These are phyloP conservation scores for Aureobasidium namibiae DNA, from an alignment of 2,329 filamentous ascomycete species.

Conservation along the genomic window DNA sequence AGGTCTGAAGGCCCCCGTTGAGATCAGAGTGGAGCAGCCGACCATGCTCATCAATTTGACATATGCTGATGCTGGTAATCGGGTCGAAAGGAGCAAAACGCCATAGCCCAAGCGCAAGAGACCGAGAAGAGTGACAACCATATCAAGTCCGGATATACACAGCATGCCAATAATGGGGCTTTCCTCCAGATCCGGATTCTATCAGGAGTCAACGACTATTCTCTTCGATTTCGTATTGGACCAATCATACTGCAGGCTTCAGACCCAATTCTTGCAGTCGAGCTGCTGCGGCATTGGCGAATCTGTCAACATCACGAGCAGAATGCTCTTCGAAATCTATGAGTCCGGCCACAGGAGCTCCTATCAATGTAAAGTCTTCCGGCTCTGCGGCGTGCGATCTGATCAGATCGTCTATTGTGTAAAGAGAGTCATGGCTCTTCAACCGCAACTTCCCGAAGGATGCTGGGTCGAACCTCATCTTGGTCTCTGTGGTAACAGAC, in stretches of 20 bases:
- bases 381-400: conserved; percentile 23
- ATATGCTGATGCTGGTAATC: conserved; percentile 45
- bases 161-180: conserved; percentile 41
- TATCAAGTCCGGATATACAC: conserved; percentile 47
- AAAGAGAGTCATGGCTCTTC: conserved; percentile 3
- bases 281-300: conserved; percentile 21
- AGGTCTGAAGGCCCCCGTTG: conserved; percentile 19
- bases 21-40: conserved; percentile 23
- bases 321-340: conserved; percentile 25
- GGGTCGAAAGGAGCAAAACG: conserved; percentile 46
- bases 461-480: background rate
- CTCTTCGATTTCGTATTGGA: background rate
- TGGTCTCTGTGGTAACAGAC: background rate
- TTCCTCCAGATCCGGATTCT: conserved; percentile 17
- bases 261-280: conserved; percentile 21
- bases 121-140: conserved; percentile 46
- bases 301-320: conserved; percentile 21
- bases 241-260: conserved; percentile 19
- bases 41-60: conserved; percentile 39
- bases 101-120: conserved; percentile 49
- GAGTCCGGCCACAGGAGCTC: conserved; percentile 22
- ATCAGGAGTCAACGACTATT: conserved; percentile 15
- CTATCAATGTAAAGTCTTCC: conserved; percentile 24
- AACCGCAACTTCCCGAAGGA: conserved; percentile 5
- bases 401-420: conserved; percentile 27